A percentile compares a stretch with the other conserved stretches of the same genome.
Conservation (phyloP, 2,329 filamentous ascomycete species). For the Colletotrichum plurivorum region DNA sequence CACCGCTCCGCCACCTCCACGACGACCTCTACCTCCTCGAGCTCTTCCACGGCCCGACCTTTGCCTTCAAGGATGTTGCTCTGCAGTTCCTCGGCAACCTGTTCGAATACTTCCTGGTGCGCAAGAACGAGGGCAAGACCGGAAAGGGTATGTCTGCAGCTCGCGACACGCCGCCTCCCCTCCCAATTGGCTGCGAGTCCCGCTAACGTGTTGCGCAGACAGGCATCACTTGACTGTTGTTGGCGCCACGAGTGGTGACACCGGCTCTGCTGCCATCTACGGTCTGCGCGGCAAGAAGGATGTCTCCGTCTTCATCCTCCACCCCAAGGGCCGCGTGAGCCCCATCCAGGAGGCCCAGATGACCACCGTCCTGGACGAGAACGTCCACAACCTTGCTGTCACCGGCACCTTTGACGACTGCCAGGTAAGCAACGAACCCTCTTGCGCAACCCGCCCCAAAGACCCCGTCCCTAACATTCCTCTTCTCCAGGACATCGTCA, state of each 20-base stretch:
- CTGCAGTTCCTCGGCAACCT: slow-evolving; percentile 97
- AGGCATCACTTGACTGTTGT: slow-evolving; percentile 88
- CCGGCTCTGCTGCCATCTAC: slow-evolving; percentile 95
- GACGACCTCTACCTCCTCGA: slow-evolving; percentile 88
- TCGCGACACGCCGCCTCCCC: background rate
- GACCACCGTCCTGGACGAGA: slow-evolving; percentile 91
- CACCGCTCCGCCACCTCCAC: slow-evolving; percentile 84
- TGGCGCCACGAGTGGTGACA: slow-evolving; percentile 89
- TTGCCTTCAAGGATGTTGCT: slow-evolving; percentile 93
- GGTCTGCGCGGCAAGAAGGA: slow-evolving; percentile 96
- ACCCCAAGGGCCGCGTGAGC: slow-evolving; percentile 91
- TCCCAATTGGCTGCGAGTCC: background rate
- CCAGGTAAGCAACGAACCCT: slow-evolving; percentile 69
- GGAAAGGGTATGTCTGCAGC: slow-evolving; percentile 62
- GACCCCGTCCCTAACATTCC: slow-evolving; percentile 10
- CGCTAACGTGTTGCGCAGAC: slow-evolving; percentile 58
- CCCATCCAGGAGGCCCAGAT: slow-evolving; percentile 97
- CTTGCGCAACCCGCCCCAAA: background rate
- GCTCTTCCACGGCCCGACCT: slow-evolving; percentile 96
- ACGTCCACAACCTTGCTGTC: slow-evolving; percentile 93
- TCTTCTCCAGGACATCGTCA: slow-evolving; percentile 82
- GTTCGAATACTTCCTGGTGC: slow-evolving; percentile 88
- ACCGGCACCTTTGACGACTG: slow-evolving; percentile 96
- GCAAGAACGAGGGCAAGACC: slow-evolving; percentile 79
- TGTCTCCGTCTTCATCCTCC: slow-evolving; percentile 94